phyloP scores from a whole-genome alignment of 805 yeast species.

The Saturnispora silvae region DNA sequence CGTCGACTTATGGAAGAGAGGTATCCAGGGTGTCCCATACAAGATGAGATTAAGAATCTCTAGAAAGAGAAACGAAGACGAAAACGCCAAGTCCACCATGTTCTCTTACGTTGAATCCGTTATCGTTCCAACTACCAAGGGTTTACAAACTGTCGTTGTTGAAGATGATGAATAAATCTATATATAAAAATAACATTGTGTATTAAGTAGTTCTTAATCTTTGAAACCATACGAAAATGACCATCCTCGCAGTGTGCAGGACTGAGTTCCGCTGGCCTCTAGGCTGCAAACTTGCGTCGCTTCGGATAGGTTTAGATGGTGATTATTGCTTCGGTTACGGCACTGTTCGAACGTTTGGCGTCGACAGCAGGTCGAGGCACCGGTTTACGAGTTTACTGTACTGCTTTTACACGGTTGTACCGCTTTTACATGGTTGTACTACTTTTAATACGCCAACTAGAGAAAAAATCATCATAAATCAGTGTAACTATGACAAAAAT shows the following conservation, averaged over 20 bases:
- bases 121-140: constrained; percentile 88
- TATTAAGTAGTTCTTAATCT: background rate
- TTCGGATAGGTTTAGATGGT: too few species aligned
- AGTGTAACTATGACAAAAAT: constrained; percentile 86
- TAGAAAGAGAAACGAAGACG: constrained; percentile 97
- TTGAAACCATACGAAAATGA: background rate
- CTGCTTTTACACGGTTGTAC: too few species aligned
- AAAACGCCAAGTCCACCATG: constrained; percentile 95
- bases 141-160: constrained; percentile 95
- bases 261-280: too few species aligned
- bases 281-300: too few species aligned
- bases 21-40: constrained; percentile 98
- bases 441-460: too few species aligned
- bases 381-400: too few species aligned
- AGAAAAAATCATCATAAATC: too few species aligned
- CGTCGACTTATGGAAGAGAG: constrained; percentile 98
- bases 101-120: constrained; percentile 98
- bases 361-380: too few species aligned
- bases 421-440: too few species aligned
- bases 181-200: background rate
- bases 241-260: background rate
- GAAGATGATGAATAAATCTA: constrained; percentile 43
- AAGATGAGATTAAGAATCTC: constrained; percentile 98
- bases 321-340: too few species aligned
- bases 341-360: too few species aligned